phyloP scores from a whole-genome alignment of 805 yeast genomes.

The Metschnikowia drakensbergensis region DNA sequence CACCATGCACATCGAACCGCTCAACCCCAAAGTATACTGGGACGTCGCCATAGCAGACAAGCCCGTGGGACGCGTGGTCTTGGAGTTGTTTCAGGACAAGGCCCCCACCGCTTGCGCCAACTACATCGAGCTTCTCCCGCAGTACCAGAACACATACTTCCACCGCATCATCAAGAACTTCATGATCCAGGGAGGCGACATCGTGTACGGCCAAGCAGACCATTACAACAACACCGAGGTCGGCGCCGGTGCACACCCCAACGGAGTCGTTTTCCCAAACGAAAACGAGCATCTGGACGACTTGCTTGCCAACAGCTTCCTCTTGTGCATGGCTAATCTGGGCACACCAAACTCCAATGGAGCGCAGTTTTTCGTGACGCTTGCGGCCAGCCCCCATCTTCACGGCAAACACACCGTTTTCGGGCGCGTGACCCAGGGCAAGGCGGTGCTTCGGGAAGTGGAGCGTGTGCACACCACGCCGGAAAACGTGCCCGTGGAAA shows the following conservation, averaged over 20 bases:
- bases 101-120: constrained; percentile 60
- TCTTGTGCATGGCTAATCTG: constrained; percentile 62
- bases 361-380: constrained; percentile 70
- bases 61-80: constrained; percentile 56
- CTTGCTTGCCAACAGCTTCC: constrained; percentile 43
- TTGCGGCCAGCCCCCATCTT: constrained; percentile 68
- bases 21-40: constrained; percentile 37
- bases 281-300: constrained; percentile 49
- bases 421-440: constrained; percentile 67
- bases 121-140: constrained; percentile 40
- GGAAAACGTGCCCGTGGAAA: constrained; percentile 41
- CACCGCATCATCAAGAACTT: constrained; percentile 66
- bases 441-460: constrained; percentile 62
- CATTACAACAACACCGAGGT: constrained; percentile 24
- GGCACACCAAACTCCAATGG: constrained; percentile 48
- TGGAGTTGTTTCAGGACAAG: constrained; percentile 43
- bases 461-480: constrained; percentile 46
- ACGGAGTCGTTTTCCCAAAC: constrained; percentile 41
- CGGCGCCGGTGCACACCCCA: constrained; percentile 34
- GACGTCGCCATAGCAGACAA: constrained; percentile 48
- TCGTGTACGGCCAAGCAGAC: constrained; percentile 35
- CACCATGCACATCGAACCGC: constrained; percentile 30
- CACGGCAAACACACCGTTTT: constrained; percentile 74
- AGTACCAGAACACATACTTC: constrained; percentile 46
- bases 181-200: constrained; percentile 68